A percentile compares a stretch with the other conserved stretches of the same genome.
These are phyloP conservation scores for Annulohypoxylon maeteangense DNA, from an alignment of 495 filamentous ascomycete species.

Conservation along the genomic window DNA sequence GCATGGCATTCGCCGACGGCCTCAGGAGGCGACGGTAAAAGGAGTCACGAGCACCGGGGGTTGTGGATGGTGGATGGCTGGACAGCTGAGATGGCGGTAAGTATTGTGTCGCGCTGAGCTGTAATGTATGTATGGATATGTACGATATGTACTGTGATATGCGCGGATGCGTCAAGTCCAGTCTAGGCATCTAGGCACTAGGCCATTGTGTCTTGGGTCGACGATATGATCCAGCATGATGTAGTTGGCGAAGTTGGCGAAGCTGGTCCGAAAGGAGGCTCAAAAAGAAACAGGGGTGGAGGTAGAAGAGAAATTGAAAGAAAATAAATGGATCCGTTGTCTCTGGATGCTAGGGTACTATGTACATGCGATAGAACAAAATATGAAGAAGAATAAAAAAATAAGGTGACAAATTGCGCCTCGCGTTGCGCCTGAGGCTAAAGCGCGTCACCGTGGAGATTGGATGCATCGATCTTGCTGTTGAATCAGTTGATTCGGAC, in stretches of 20 bases:
- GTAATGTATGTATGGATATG: conserved; percentile 17
- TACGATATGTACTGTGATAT: conserved; percentile 29
- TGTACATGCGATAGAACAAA: neutral
- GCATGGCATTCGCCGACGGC: conserved; percentile 21
- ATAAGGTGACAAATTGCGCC: conserved; percentile 39
- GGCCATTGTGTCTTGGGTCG: conserved; percentile 26
- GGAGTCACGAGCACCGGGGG: conserved; percentile 30
- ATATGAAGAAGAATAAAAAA: neutral
- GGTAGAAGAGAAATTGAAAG: neutral
- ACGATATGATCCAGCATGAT: conserved; percentile 21
- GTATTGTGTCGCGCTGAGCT: conserved; percentile 40
- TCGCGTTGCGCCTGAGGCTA: conserved; percentile 43
- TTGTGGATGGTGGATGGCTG: conserved; percentile 36
- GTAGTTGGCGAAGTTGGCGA: conserved; percentile 22
- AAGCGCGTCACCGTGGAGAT: conserved; percentile 43
- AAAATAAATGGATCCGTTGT: conserved; percentile 1
- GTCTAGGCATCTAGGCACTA: conserved; percentile 21
- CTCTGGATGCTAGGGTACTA: neutral
- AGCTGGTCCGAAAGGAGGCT: conserved; percentile 35
- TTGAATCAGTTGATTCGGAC: neutral
- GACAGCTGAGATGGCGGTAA: conserved; percentile 43
- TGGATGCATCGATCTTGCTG: conserved; percentile 25
- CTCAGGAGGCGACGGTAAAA: conserved; percentile 21
- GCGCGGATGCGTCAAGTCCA: conserved; percentile 25
- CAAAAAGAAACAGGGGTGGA: conserved; percentile 22